phyloP scores from a whole-genome alignment of 805 yeast species.

The Yarrowia keelungensis region DNA sequence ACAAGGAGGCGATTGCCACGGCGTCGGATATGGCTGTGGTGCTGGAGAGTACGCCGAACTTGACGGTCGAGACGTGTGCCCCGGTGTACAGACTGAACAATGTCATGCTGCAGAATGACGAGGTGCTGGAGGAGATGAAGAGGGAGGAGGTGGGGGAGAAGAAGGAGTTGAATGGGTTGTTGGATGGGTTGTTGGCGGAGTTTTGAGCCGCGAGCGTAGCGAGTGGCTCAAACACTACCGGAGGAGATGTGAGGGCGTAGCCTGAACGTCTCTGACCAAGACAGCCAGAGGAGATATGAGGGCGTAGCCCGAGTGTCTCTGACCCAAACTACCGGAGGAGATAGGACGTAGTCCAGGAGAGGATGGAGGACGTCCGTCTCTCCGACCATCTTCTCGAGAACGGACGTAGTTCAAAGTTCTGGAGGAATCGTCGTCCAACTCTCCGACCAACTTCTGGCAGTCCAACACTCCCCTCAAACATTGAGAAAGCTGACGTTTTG shows the following conservation, averaged over 20 bases:
- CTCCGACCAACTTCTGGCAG: too few relatives aligned
- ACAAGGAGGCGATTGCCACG: slow-evolving; percentile 50
- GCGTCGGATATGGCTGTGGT: slow-evolving; percentile 50
- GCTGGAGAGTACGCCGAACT: slow-evolving; percentile 49
- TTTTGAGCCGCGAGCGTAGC: background rate
- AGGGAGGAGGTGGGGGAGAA: background rate
- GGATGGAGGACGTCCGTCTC: too few relatives aligned
- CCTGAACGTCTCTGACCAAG: too few relatives aligned
- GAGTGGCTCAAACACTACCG: background rate
- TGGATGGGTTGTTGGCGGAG: slow-evolving; percentile 30
- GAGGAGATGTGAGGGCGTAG: background rate
- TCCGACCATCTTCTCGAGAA: too few relatives aligned
- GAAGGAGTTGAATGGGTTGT: slow-evolving; percentile 8
- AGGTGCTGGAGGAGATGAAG: slow-evolving; percentile 41
- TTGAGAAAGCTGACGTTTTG: too few relatives aligned
- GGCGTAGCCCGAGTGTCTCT: too few relatives aligned
- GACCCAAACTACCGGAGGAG: too few relatives aligned
- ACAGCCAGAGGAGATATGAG: too few relatives aligned
- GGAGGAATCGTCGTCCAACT: too few relatives aligned
- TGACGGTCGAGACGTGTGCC: slow-evolving; percentile 50
- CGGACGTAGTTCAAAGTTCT: too few relatives aligned
- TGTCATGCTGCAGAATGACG: slow-evolving; percentile 50
- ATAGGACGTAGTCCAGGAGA: too few relatives aligned
- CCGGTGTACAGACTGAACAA: slow-evolving; percentile 50
- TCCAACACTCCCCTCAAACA: too few relatives aligned